Evolutionary conservation across 495 filamentous ascomycete genomes (phyloP).

Genomic region (Xylaria castorea): DNA sequence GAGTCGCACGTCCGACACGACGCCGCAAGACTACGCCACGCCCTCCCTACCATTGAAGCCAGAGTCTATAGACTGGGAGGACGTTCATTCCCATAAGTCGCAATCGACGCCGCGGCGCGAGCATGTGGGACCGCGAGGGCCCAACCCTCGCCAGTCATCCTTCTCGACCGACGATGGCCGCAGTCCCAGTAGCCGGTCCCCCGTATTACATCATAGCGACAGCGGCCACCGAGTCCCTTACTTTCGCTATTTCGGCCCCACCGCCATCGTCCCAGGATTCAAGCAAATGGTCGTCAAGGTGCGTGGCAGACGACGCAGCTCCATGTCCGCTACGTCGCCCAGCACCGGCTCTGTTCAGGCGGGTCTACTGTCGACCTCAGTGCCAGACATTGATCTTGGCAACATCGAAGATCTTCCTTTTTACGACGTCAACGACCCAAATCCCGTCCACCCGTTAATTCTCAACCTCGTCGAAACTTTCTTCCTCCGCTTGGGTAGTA

Average conservation of each 20-base stretch:
- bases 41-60: constrained; percentile 36
- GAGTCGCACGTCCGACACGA: constrained; percentile 33
- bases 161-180: constrained; percentile 51
- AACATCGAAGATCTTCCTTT: constrained; percentile 74
- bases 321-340: constrained; percentile 52
- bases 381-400: constrained; percentile 55
- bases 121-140: constrained; percentile 25
- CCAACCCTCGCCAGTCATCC: constrained; percentile 42
- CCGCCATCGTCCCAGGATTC: constrained; percentile 89
- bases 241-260: constrained; percentile 87
- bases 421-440: constrained; percentile 73
- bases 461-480: constrained; percentile 77
- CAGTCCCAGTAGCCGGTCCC: constrained; percentile 50
- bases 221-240: constrained; percentile 74
- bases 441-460: constrained; percentile 73
- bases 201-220: constrained; percentile 54
- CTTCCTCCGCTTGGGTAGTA: constrained; percentile 79
- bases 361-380: constrained; percentile 36
- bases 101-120: constrained; percentile 41
- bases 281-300: constrained; percentile 90
- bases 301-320: constrained; percentile 55
- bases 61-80: constrained; percentile 40
- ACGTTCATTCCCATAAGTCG: constrained; percentile 39
- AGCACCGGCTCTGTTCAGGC: constrained; percentile 37
- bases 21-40: constrained; percentile 36